These are phyloP conservation scores for Ascochyta lentis DNA, from an alignment of 2,329 filamentous ascomycete genomes.

Conservation along the genomic window DNA sequence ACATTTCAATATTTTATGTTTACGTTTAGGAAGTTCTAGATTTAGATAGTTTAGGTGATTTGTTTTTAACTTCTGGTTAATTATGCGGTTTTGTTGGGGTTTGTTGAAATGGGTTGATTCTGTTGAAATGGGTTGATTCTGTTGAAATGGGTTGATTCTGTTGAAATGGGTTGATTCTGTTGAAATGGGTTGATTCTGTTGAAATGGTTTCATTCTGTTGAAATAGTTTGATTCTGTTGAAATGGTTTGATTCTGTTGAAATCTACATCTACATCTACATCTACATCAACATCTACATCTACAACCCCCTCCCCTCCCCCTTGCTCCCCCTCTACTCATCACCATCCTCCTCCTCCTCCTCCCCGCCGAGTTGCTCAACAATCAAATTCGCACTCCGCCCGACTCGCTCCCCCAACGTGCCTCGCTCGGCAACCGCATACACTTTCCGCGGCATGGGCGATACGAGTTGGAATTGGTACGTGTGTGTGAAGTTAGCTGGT, in stretches of 20 bases:
- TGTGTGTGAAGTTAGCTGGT: conserved; percentile 76
- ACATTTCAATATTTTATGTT: too few relatives aligned
- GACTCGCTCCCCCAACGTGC: conserved; percentile 74
- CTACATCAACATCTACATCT: neutral
- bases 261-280: neutral
- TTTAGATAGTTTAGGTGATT: too few relatives aligned
- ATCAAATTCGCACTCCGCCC: conserved; percentile 87
- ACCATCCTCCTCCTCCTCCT: conserved; percentile 59
- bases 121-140: too few relatives aligned
- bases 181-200: too few relatives aligned
- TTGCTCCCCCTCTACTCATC: conserved; percentile 8
- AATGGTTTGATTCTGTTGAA: neutral
- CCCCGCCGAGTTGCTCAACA: conserved; percentile 73
- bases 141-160: too few relatives aligned
- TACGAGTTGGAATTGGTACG: conserved; percentile 85
- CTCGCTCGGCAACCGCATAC: conserved; percentile 71
- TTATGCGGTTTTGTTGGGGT: too few relatives aligned
- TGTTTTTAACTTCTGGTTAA: too few relatives aligned
- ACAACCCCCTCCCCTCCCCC: neutral
- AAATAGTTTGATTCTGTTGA: too few relatives aligned
- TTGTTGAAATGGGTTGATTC: too few relatives aligned
- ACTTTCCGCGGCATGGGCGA: conserved; percentile 84
- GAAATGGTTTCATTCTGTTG: too few relatives aligned
- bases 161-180: too few relatives aligned
- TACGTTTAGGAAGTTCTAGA: too few relatives aligned